Conservation (phyloP, 1,284 basidiomycete species). For the Irpex rosettiformis region DNA sequence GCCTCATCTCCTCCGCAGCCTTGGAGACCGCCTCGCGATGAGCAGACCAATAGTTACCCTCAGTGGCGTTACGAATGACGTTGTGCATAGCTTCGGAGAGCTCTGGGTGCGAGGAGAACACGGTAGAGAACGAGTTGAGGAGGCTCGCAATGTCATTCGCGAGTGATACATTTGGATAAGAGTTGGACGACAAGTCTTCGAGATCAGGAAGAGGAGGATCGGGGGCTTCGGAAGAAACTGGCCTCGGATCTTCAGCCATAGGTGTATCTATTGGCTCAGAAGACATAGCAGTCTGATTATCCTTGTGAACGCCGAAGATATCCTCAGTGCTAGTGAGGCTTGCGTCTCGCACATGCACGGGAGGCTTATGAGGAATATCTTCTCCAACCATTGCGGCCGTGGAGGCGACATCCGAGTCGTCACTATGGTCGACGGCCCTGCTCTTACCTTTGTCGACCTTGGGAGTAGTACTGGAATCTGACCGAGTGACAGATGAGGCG, state of each 20-base stretch:
- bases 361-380: slow-evolving; percentile 48
- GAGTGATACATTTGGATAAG: slow-evolving; percentile 45
- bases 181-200: slow-evolving; percentile 29
- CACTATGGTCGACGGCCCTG: not conserved
- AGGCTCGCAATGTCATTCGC: slow-evolving; percentile 60
- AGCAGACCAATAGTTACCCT: slow-evolving; percentile 61
- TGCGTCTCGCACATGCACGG: slow-evolving; percentile 50
- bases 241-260: slow-evolving; percentile 15
- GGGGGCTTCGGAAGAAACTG: slow-evolving; percentile 24
- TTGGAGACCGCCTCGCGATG: slow-evolving; percentile 56
- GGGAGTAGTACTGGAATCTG: slow-evolving; percentile 4
- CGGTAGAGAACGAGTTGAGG: slow-evolving; percentile 47
- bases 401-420: slow-evolving; percentile 29
- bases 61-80: slow-evolving; percentile 56
- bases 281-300: slow-evolving; percentile 10
- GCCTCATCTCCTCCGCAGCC: slow-evolving; percentile 47
- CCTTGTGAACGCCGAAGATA: slow-evolving; percentile 16
- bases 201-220: slow-evolving; percentile 59
- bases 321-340: slow-evolving; percentile 17
- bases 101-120: slow-evolving; percentile 64
- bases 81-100: slow-evolving; percentile 61
- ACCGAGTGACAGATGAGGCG: slow-evolving; percentile 4
- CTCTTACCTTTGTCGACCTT: slow-evolving; percentile 11
- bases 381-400: slow-evolving; percentile 52
- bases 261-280: slow-evolving; percentile 13